Conservation (phyloP, 768 basidiomycete species). For the Russula compacta region DNA sequence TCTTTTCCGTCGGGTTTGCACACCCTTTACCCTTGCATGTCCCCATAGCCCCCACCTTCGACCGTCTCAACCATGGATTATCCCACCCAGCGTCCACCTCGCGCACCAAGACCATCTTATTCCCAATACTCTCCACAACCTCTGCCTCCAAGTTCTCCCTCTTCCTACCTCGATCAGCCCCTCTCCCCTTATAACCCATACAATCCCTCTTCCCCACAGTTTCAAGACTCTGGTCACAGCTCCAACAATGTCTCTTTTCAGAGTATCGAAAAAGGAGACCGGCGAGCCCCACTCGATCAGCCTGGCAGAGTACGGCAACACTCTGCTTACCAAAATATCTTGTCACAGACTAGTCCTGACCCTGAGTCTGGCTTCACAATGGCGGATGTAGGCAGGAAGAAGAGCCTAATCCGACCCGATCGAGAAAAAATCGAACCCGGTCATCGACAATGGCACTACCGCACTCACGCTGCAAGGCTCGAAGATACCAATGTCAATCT, state of each 20-base stretch:
- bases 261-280: slow-evolving; percentile 59
- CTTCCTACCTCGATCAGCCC: slow-evolving; percentile 21
- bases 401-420: slow-evolving; percentile 86
- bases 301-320: slow-evolving; percentile 39
- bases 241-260: slow-evolving; percentile 56
- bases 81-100: slow-evolving; percentile 31
- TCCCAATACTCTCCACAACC: slow-evolving; percentile 22
- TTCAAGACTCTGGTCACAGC: slow-evolving; percentile 6
- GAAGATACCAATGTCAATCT: slow-evolving; percentile 60
- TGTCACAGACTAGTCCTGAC: slow-evolving; percentile 32
- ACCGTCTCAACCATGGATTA: slow-evolving; percentile 25
- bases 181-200: slow-evolving; percentile 21
- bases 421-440: slow-evolving; percentile 93
- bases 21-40: slow-evolving; percentile 4
- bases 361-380: slow-evolving; percentile 24
- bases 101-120: slow-evolving; percentile 26
- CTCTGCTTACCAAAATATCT: slow-evolving; percentile 38
- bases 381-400: slow-evolving; percentile 67
- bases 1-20: slow-evolving; percentile 12
- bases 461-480: slow-evolving; percentile 72
- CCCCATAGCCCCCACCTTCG: background rate
- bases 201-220: slow-evolving; percentile 17
- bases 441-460: slow-evolving; percentile 92
- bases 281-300: slow-evolving; percentile 48
- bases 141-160: slow-evolving; percentile 21